Evolutionary conservation across 352 stramenopile species (phyloP).

Genomic region (Albugo candida): DNA sequence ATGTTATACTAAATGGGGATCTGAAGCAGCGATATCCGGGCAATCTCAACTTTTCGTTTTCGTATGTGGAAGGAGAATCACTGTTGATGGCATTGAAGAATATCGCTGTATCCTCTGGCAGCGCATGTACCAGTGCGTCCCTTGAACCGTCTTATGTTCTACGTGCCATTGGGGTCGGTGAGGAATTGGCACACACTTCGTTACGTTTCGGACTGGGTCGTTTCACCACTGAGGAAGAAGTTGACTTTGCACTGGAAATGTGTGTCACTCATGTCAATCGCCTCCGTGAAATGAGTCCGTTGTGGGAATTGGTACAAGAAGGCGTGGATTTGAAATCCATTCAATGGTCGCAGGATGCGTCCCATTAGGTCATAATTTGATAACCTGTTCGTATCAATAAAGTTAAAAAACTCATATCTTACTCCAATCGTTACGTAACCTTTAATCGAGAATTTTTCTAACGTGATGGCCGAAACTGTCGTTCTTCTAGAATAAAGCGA

Average conservation of each 20-base stretch:
- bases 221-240: slow-evolving; percentile 96
- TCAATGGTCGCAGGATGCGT: slow-evolving; percentile 96
- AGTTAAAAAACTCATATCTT: no score
- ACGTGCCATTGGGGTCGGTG: slow-evolving; percentile 93
- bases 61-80: slow-evolving; percentile 98
- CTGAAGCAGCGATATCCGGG: slow-evolving; percentile 83
- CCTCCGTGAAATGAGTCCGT: slow-evolving; percentile 95
- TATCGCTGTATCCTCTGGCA: slow-evolving; percentile 94
- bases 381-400: no score
- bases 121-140: slow-evolving; percentile 91
- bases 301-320: slow-evolving; percentile 99
- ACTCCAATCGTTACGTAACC: no score
- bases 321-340: slow-evolving; percentile 99
- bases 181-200: slow-evolving; percentile 97
- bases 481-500: no score
- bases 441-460: no score
- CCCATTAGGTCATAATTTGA: slow-evolving; percentile 11
- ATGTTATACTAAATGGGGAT: slow-evolving; percentile 96
- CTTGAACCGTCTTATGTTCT: slow-evolving; percentile 98
- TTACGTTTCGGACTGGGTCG: slow-evolving; percentile 95
- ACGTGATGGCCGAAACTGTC: no score
- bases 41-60: slow-evolving; percentile 98
- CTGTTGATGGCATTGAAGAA: slow-evolving; percentile 99
- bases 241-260: slow-evolving; percentile 92
- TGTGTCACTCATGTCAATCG: slow-evolving; percentile 88